These are phyloP conservation scores for Capronia epimyces DNA, from an alignment of 2,329 filamentous ascomycete genomes.

Conservation along the genomic window DNA sequence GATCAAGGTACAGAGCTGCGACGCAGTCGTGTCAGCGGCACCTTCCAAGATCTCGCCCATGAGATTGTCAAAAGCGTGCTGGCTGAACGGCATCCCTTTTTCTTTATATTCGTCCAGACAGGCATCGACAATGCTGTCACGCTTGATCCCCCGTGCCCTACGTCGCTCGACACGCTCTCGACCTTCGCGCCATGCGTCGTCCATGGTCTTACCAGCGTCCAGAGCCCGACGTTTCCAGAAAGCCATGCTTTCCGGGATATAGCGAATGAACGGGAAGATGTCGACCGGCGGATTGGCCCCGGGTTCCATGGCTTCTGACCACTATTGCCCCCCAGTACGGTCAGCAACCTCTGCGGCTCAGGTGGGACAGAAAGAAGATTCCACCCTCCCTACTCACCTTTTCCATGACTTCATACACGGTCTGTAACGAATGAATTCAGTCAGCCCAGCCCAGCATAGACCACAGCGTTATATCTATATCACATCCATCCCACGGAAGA, in stretches of 20 bases:
- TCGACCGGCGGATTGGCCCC: slow-evolving; percentile 48
- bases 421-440: neutral
- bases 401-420: slow-evolving; percentile 3
- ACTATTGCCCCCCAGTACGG: too few species aligned
- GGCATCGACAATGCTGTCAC: slow-evolving; percentile 37
- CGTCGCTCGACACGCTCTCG: slow-evolving; percentile 28
- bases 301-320: slow-evolving; percentile 15
- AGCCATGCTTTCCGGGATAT: slow-evolving; percentile 32
- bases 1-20: slow-evolving; percentile 29
- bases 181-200: slow-evolving; percentile 35
- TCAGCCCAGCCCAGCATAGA: neutral
- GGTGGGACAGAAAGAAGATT: too few species aligned
- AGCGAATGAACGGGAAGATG: slow-evolving; percentile 40
- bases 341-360: too few species aligned
- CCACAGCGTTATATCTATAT: too few species aligned
- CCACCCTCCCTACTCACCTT: too few species aligned
- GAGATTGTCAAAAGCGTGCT: slow-evolving; percentile 9
- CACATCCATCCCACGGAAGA: neutral
- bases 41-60: slow-evolving; percentile 24
- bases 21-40: slow-evolving; percentile 22
- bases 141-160: slow-evolving; percentile 15
- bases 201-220: slow-evolving; percentile 37
- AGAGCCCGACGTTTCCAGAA: slow-evolving; percentile 36
- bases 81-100: slow-evolving; percentile 6
- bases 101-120: slow-evolving; percentile 34